Conservation (phyloP, 768 basidiomycete species). For the Cantharellus anzutake region DNA sequence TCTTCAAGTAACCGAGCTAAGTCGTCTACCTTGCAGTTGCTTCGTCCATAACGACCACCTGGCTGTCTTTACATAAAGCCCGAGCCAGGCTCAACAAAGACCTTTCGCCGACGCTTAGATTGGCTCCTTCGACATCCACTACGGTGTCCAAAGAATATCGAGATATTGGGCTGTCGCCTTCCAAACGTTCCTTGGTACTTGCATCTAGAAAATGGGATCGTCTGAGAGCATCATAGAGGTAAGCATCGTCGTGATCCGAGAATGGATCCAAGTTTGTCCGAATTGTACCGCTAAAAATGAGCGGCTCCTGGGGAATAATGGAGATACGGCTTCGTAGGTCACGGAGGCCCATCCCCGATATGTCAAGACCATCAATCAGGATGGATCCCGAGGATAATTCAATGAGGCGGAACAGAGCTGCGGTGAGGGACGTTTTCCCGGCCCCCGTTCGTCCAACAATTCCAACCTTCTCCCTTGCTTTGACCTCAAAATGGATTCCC, state of each 20-base stretch:
- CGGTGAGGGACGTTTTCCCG: slow-evolving; percentile 18
- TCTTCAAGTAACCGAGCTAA: not conserved
- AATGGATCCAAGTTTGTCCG: slow-evolving; percentile 20
- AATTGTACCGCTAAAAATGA: slow-evolving; percentile 17
- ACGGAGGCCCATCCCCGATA: slow-evolving; percentile 22
- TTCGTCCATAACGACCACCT: slow-evolving; percentile 15
- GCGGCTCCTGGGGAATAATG: slow-evolving; percentile 17
- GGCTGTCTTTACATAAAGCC: slow-evolving; percentile 6
- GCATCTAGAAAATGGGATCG: slow-evolving; percentile 20
- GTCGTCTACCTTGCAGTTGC: slow-evolving; percentile 14
- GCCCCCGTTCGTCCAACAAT: slow-evolving; percentile 37
- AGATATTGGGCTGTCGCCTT: not conserved
- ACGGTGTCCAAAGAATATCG: slow-evolving; percentile 23
- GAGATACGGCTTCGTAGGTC: slow-evolving; percentile 14
- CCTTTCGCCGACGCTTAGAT: slow-evolving; percentile 20
- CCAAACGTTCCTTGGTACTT: not conserved
- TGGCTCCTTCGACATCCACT: slow-evolving; percentile 25
- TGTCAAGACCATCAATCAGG: slow-evolving; percentile 23
- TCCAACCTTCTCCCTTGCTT: slow-evolving; percentile 56
- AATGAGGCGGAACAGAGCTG: slow-evolving; percentile 21
- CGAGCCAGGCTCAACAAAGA: slow-evolving; percentile 9
- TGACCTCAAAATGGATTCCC: slow-evolving; percentile 38
- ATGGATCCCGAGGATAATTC: slow-evolving; percentile 23
- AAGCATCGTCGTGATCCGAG: slow-evolving; percentile 18
- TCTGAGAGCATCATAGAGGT: slow-evolving; percentile 24